Evolutionary conservation across 345 rosid genomes (phyloP).

Genomic region (Abelmoschus esculentus): DNA sequence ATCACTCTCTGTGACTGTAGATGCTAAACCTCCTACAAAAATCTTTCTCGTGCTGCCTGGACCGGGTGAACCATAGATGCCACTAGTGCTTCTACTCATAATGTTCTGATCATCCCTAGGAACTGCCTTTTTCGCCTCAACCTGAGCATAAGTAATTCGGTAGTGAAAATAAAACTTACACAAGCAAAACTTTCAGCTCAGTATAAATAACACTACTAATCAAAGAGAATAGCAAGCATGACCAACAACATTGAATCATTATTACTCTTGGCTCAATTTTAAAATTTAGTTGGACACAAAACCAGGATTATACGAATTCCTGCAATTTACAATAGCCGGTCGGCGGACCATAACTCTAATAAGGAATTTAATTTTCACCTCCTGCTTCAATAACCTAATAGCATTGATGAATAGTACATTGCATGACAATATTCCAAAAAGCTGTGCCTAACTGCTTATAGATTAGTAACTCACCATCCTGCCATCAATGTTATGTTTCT

Average conservation of each 20-base stretch:
- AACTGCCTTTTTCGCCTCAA: not conserved
- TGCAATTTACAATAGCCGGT: not conserved
- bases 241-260: not conserved
- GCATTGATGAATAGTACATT: not conserved
- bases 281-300: too few species aligned
- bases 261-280: too few species aligned
- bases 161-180: not conserved
- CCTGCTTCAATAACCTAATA: not conserved
- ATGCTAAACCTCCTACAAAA: slow-evolving; percentile 1
- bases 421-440: not conserved
- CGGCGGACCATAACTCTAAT: not conserved
- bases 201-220: not conserved
- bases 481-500: not conserved
- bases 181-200: not conserved
- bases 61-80: slow-evolving; percentile 2
- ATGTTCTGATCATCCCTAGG: not conserved
- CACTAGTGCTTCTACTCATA: not conserved
- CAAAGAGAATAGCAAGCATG: not conserved
- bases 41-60: not conserved
- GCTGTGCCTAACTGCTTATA: not conserved
- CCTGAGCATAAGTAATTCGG: not conserved
- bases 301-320: not conserved
- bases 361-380: not conserved
- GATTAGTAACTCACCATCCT: not conserved
- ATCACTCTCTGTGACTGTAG: not conserved